phyloP scores from a whole-genome alignment of 345 rosid species.

The Acer negundo region DNA sequence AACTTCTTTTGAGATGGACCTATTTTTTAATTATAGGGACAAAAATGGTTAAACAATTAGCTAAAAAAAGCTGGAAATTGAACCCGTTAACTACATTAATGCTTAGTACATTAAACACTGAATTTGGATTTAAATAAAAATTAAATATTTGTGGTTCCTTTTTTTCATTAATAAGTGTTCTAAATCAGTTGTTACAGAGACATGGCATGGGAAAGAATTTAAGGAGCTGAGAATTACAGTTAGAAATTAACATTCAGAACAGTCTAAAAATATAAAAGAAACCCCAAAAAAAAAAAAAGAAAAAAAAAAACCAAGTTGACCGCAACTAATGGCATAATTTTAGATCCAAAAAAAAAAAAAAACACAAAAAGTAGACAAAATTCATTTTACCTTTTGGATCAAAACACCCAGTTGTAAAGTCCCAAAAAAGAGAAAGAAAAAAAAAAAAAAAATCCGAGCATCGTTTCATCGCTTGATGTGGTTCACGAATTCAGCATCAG shows the following conservation, averaged over 20 bases:
- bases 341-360: conserved; percentile 44
- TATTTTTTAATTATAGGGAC: background rate
- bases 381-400: conserved; percentile 41
- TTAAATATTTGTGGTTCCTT: background rate
- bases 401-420: conserved; percentile 20
- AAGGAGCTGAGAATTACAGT: conserved; percentile 42
- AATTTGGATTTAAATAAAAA: background rate
- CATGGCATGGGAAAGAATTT: conserved; percentile 29
- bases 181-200: conserved; percentile 42
- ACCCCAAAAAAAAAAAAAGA: conserved; percentile 9
- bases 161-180: conserved; percentile 23
- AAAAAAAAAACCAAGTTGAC: conserved; percentile 23
- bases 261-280: conserved; percentile 31
- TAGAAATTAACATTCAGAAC: conserved; percentile 41
- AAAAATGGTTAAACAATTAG: background rate
- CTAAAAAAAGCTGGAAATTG: conserved; percentile 3
- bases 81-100: conserved; percentile 6
- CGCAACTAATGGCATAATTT: conserved; percentile 29
- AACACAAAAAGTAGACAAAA: conserved; percentile 36
- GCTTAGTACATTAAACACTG: background rate
- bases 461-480: conserved; percentile 33
- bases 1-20: conserved; percentile 15
- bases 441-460: background rate
- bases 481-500: conserved; percentile 60
- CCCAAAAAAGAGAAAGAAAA: background rate